Percentiles rank a stretch among this genome's conserved stretches.
phyloP scores from a whole-genome alignment of 495 filamentous ascomycete species.

The Cryomyces minteri region DNA sequence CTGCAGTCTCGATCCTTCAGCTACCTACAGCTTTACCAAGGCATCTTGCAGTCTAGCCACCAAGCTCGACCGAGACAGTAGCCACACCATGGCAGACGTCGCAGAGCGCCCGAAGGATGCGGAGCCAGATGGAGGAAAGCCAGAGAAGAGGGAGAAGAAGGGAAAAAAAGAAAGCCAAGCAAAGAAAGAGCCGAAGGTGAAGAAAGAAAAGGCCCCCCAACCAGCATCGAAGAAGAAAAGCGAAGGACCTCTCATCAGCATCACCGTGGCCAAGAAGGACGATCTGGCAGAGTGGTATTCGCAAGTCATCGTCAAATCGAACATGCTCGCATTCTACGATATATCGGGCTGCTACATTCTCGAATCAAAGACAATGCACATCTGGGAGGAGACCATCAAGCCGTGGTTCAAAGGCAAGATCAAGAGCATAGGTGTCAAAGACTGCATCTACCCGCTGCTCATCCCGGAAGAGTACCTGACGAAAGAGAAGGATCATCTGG shows the following conservation, averaged over 20 bases:
- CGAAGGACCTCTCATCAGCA: conserved; percentile 59
- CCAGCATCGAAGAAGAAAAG: conserved; percentile 27
- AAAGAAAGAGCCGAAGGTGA: conserved; percentile 3
- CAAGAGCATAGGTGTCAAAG: conserved; percentile 76
- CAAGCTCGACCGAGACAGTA: too few species aligned
- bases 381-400: conserved; percentile 76
- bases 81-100: too few species aligned
- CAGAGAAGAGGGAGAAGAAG: conserved; percentile 7
- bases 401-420: conserved; percentile 76
- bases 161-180: conserved; percentile 3
- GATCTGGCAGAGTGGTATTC: conserved; percentile 92
- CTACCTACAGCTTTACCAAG: too few species aligned
- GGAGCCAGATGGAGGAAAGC: too few species aligned
- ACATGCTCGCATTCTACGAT: conserved; percentile 89
- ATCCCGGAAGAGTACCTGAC: conserved; percentile 78
- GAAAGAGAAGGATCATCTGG: conserved; percentile 90
- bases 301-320: conserved; percentile 84
- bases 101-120: too few species aligned
- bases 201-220: not conserved
- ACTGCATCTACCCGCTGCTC: conserved; percentile 93
- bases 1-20: too few species aligned
- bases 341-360: conserved; percentile 93
- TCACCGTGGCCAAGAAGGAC: conserved; percentile 63
- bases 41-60: too few species aligned
- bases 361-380: conserved; percentile 57